Conservation (phyloP, 2,329 filamentous ascomycete genomes). For the Fusarium xylarioides region DNA sequence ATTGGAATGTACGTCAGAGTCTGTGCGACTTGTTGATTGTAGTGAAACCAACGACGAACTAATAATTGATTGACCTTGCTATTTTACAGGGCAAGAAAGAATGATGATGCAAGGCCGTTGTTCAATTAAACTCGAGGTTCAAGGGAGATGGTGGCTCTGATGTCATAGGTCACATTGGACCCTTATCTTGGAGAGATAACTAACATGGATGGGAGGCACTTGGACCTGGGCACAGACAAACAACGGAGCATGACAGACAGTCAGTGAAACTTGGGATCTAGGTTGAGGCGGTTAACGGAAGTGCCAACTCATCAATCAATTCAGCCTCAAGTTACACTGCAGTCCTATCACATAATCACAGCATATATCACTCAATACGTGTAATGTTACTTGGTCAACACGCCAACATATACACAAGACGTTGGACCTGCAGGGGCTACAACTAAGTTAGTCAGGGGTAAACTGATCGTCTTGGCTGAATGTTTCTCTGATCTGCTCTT, state of each 20-base stretch:
- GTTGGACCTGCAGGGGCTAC: constrained; percentile 3
- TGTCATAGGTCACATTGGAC: constrained; percentile 4
- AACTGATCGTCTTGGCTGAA: neutral
- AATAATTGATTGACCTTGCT: neutral
- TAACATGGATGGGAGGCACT: neutral
- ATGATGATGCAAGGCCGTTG: neutral
- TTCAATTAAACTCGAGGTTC: neutral
- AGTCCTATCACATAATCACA: neutral
- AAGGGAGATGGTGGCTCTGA: constrained; percentile 1
- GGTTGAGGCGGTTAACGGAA: neutral
- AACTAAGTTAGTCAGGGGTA: constrained; percentile 14
- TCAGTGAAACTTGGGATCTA: neutral
- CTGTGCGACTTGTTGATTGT: neutral
- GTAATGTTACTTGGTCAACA: constrained; percentile 19
- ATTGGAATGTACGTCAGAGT: neutral
- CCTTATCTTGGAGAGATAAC: neutral
- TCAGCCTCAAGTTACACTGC: neutral
- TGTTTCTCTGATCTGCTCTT: neutral
- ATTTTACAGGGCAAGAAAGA: neutral
- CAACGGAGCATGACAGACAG: neutral
- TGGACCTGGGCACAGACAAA: constrained; percentile 7
- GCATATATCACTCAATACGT: neutral
- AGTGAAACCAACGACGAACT: neutral
- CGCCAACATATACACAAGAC: neutral
- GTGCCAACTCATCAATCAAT: neutral